Evolutionary conservation across 805 yeast species (phyloP), one percentile per base, ranked within the genome.

Genomic region (Alloascoidea africana): DNA sequence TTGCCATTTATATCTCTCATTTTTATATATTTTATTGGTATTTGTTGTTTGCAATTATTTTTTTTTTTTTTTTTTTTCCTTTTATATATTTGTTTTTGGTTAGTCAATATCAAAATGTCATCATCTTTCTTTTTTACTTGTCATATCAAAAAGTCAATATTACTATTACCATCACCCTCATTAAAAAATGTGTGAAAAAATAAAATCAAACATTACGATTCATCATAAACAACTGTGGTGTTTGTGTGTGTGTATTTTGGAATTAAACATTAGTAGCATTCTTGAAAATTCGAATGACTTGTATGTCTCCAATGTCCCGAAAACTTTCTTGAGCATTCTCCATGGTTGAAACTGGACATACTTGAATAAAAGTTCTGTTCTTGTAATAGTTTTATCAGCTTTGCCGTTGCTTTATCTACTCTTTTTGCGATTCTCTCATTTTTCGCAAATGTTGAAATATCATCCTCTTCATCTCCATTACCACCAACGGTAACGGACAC

Each of bases 251-350:
- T 16, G 23, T 17, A 38, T 36, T 8, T 16, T 40, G 35, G 30
- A 16, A 39, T 34, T 35, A 38, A 14, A 42, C 43, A 41, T 76
- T 86, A 8, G 81, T 80, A 54, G 78, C 80, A 37, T 44, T 65
- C 60, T 35, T 47, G 58, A 51, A 81, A 89, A 2, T 76, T 76
- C 2, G 78, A 74, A 3, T 53, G 49, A 38, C 64, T 63, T 3
- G 86, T 84, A 54, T 81, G 91, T 42, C 63, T 62, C 8, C 70
- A 60, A 1, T 81, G 82, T 3, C 70, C 79, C 43, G 60, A 64
- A 51, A n/a, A n/a, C n/a, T 80, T 86, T 3, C 89, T 87, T 2
- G 59, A 60, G 23, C 79, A 54, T 2, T 59, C 49, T 17, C 51
- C 48, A 16, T 66, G 63, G 49, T 91, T 81, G 2, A 56, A 61